Percentiles rank a stretch among this genome's conserved stretches.
Evolutionary conservation across 176 grass and related monocot species (phyloP).

Genomic region (Triticum monococcum): DNA sequence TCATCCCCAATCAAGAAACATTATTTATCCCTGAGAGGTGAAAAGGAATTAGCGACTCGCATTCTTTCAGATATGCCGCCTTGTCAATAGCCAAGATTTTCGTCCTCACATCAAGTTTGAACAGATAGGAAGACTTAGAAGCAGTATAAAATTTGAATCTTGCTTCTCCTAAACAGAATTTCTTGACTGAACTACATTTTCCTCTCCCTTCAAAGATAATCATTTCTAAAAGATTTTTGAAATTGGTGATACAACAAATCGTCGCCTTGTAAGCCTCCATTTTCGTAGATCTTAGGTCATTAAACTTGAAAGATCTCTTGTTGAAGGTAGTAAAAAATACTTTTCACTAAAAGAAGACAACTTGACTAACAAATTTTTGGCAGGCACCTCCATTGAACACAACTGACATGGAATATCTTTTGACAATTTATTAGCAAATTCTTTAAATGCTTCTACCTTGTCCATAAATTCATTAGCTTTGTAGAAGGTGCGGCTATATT

Average conservation of each 20-base stretch:
- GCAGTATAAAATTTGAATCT: constrained; percentile 62
- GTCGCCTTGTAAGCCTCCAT: constrained; percentile 32
- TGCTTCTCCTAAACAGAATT: constrained; percentile 59
- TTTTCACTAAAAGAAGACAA: too few relatives aligned
- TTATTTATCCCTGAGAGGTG: too few relatives aligned
- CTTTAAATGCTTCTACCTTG: neutral
- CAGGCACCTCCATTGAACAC: too few relatives aligned
- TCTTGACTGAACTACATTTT: constrained; percentile 7
- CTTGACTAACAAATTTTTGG: too few relatives aligned
- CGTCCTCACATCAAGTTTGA: neutral
- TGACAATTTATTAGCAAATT: neutral
- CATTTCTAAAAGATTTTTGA: constrained; percentile 30
- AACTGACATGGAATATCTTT: neutral
- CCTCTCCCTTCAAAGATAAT: constrained; percentile 27
- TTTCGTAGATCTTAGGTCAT: neutral
- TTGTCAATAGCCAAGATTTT: too few relatives aligned
- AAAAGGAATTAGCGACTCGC: too few relatives aligned
- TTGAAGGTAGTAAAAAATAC: too few relatives aligned
- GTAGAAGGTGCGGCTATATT: neutral
- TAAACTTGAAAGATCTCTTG: too few relatives aligned
- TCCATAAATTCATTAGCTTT: neutral
- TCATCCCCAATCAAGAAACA: too few relatives aligned
- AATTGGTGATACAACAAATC: constrained; percentile 38
- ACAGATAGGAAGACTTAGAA: constrained; percentile 48
- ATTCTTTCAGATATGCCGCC: too few relatives aligned